Percentiles rank a stretch among this genome's conserved stretches.
These are phyloP conservation scores for Melanogaster broomeanus DNA, from an alignment of 768 basidiomycete species.

Conservation along the genomic window DNA sequence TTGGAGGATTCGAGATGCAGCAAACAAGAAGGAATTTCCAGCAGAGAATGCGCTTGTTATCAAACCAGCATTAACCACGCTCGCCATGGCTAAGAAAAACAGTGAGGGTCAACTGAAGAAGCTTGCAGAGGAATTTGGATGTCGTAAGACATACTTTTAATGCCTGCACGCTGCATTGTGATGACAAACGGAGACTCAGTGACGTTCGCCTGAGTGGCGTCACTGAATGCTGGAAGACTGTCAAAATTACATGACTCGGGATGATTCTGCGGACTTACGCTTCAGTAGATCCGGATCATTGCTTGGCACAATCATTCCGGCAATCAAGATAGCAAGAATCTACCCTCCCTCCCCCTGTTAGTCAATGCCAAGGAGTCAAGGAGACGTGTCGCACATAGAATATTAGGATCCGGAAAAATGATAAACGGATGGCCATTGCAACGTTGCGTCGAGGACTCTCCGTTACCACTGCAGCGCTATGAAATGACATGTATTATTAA, in stretches of 20 bases:
- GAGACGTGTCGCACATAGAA: constrained; percentile 59
- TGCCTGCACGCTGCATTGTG: constrained; percentile 49
- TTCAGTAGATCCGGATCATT: constrained; percentile 27
- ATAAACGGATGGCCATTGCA: constrained; percentile 67
- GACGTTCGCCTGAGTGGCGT: background rate
- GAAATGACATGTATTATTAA: too few species aligned
- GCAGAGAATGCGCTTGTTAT: constrained; percentile 76
- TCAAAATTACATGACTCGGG: background rate
- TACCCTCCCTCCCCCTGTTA: constrained; percentile 37
- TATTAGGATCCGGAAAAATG: constrained; percentile 77
- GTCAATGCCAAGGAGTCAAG: background rate
- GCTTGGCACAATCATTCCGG: constrained; percentile 75
- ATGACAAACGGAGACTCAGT: background rate
- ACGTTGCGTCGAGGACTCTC: constrained; percentile 78
- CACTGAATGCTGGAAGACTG: background rate
- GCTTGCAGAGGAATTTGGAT: background rate
- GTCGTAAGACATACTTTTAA: constrained; percentile 44
- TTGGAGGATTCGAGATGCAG: constrained; percentile 41
- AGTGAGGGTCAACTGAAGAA: background rate
- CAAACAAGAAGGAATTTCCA: constrained; percentile 65
- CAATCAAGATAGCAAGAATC: constrained; percentile 66
- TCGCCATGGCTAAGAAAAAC: constrained; percentile 47
- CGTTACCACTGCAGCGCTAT: constrained; percentile 74
- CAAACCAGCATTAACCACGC: constrained; percentile 73
- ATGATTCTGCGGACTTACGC: background rate